Evolutionary conservation across 2,329 filamentous ascomycete genomes (phyloP), one percentile per base, ranked within the genome.

Genomic region (Keithomyces neogunnii): DNA sequence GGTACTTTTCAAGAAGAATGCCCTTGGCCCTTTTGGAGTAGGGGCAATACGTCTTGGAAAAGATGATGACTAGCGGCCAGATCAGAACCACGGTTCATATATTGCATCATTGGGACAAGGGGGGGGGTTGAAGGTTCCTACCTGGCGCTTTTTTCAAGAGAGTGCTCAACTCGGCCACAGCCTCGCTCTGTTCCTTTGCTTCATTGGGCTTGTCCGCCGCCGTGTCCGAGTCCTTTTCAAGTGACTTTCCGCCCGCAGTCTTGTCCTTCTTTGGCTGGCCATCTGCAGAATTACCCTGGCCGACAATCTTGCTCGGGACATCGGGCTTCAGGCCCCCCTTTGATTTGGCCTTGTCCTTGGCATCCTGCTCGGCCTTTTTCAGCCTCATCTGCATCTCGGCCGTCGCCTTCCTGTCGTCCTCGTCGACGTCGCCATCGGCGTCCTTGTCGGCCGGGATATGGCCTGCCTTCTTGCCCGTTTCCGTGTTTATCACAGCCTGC

Each of bases 21-120:
- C 77, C 75, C 71, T 99, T 99, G 45, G 93, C 93, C 59, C 82
- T 84, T 64, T 84, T 86, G 48, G 90, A 96, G 71, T 81, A 85
- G 1, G 87, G 89, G 68, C 93, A 99, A 71, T 92, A 96, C 1
- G 87, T 82, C 70, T 99, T 97, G 57, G 90, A 96, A 73, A 97
- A 97, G 61, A 99, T 89, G 66, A 96, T 88, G 54, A 97, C 89
- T 93, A 57, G 3, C 11, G 19, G 5, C n/a, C 26, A 30, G 11
- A 13, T 35, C 26, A 42, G 43, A 42, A 8, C 19, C 19, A 19
- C 19, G 19, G 19, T 19, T 19, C 19, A 19, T 19, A 19, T 19
- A 19, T 19, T 19, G 19, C 19, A 19, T 19, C 19, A 19, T 19
- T 19, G 19, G 19, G 19, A 19, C 19, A 19, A 19, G 19, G 19